Base-by-base conservation (phyloP, 2,329 filamentous ascomycete genomes). In the Trichoderma asperellum region DNA sequence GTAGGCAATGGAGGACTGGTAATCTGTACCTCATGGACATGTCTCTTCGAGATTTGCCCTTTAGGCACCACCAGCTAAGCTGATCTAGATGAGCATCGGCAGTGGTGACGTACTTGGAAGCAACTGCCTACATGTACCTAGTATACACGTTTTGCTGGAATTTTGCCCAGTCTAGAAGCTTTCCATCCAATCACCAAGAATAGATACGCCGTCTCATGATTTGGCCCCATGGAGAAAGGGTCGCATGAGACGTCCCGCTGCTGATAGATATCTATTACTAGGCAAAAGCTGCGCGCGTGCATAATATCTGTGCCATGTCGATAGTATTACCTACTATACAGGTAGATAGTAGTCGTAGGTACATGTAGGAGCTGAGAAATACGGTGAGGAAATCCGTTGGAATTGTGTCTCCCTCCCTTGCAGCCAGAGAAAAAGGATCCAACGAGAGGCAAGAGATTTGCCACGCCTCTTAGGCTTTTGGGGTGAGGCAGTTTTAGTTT, bases 191-290 rank as follows among this genome's bases (percentile, higher is more conserved):
- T 52, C 61, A 64, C 34, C 27, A 47, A 27, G 12, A 34, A 52
- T 12, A 32, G 49, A 32, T 56, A n/a, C 14, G 24, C 52, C 59
- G 49, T 55, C 34, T 65, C 62, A 32, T 65, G 5, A 18, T 8
- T n/a, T 24, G 56, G 27, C 62, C 62, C 62, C 52, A 65, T 65
- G 37, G 18, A 57, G 62, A 65, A 56, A 63, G 53, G 47, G 60
- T 29, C 49, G 60, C 60, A 63, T 53, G 60, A 63, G 61, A 12
- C 61, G 35, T 49, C 35, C 52, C 56, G 37, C 62, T 57, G 27
- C 62, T 34, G 27, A 32, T 34, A 56, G 35, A 14, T 14, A 43
- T 34, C 4, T 4, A 43, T 43, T 35, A 49, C 37, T 52, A 24
- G 52, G 43, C 60, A 53, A 24, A 56, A 21, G 21, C 43, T 64